Conservation (phyloP, 2,329 filamentous ascomycete genomes). For the Trichoderma guizhouense region DNA sequence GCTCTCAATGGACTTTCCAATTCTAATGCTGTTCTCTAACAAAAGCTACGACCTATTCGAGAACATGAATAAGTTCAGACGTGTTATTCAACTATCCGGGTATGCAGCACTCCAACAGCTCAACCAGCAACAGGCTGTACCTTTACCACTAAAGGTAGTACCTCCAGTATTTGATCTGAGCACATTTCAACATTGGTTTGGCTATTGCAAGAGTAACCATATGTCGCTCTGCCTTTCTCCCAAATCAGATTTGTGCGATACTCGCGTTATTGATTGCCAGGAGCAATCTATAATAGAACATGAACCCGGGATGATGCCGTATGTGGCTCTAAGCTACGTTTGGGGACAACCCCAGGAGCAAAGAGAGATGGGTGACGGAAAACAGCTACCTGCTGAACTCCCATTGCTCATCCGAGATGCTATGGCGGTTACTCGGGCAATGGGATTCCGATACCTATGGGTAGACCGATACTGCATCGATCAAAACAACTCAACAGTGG, state of each 20-base stretch:
- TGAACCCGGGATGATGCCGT: background rate
- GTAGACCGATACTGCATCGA: background rate
- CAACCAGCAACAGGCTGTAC: background rate
- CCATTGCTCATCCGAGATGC: background rate
- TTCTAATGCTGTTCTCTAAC: background rate
- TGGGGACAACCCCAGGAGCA: background rate
- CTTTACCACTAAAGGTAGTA: background rate
- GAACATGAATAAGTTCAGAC: rapidly evolving
- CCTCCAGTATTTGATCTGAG: background rate
- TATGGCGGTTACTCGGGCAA: background rate
- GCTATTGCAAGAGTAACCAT: background rate
- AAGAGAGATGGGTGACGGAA: background rate
- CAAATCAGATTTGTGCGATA: background rate
- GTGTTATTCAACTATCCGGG: background rate
- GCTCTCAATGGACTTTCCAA: too few species aligned
- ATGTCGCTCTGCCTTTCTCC: rapidly evolving
- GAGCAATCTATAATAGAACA: background rate
- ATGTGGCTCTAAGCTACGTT: background rate
- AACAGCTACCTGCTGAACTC: background rate
- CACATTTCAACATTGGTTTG: background rate
- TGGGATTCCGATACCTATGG: background rate
- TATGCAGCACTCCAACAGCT: background rate
- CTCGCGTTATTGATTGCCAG: background rate
- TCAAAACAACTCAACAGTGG: background rate
- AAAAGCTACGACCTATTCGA: background rate